Percentiles rank a stretch among this genome's conserved stretches.
Conservation (phyloP, 2,329 filamentous ascomycete genomes). For the Clonostachys byssicola region DNA sequence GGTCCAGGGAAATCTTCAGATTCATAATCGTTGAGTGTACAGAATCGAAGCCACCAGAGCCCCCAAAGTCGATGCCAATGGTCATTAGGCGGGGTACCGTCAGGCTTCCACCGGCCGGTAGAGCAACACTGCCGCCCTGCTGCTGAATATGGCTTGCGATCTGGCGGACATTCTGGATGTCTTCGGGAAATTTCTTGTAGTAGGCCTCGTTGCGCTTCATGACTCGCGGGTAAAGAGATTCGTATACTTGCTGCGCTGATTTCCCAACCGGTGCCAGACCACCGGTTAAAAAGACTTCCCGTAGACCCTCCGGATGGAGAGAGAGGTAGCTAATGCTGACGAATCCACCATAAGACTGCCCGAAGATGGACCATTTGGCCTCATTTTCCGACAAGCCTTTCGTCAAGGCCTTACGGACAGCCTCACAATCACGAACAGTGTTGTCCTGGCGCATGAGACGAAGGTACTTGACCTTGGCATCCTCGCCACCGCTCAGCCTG, state of each 20-base stretch:
- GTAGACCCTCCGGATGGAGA: slow-evolving; percentile 70
- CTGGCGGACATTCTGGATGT: slow-evolving; percentile 62
- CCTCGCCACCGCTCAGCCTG: slow-evolving; percentile 48
- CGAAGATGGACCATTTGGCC: slow-evolving; percentile 80
- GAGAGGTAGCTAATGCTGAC: slow-evolving; percentile 80
- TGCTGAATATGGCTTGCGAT: slow-evolving; percentile 62
- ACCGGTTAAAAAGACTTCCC: slow-evolving; percentile 80
- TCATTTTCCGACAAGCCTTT: slow-evolving; percentile 63
- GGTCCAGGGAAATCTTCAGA: slow-evolving; percentile 67
- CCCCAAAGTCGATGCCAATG: slow-evolving; percentile 74
- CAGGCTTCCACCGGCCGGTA: slow-evolving; percentile 70
- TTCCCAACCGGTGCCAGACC: slow-evolving; percentile 75
- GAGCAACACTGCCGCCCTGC: slow-evolving; percentile 50
- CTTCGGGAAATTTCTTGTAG: slow-evolving; percentile 81
- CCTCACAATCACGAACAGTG: slow-evolving; percentile 86
- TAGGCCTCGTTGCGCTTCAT: slow-evolving; percentile 71
- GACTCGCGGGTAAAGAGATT: slow-evolving; percentile 65
- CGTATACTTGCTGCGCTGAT: slow-evolving; percentile 71
- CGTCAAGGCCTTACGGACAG: slow-evolving; percentile 73
- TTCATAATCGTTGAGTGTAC: slow-evolving; percentile 71
- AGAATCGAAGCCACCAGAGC: slow-evolving; percentile 69
- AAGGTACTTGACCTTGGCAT: slow-evolving; percentile 74
- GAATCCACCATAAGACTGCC: slow-evolving; percentile 92
- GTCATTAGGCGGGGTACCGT: slow-evolving; percentile 73
- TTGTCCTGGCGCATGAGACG: slow-evolving; percentile 84